Percentiles rank a stretch among this genome's conserved stretches.
Conservation (phyloP, 148 eudicot species). For the Linanthus parryae region DNA sequence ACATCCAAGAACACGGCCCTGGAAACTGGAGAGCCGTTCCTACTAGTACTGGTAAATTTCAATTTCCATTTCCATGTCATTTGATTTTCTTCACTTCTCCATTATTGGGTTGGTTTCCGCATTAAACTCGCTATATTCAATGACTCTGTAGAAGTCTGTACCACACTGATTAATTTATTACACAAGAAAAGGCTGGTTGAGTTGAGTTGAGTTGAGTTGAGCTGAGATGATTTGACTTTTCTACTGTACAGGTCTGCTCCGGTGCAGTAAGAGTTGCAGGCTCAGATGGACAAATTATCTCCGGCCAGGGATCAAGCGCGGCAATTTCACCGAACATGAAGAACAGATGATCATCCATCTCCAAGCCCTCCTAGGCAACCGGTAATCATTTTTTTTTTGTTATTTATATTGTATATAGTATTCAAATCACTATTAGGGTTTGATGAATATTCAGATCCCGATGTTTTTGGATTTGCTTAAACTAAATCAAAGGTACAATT, state of each 20-base stretch:
- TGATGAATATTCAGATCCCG: too few species aligned
- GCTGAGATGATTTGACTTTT: not conserved
- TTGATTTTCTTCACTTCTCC: conserved; percentile 1
- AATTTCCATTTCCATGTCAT: not conserved
- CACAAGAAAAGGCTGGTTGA: too few species aligned
- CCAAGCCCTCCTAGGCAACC: conserved; percentile 87
- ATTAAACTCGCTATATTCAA: conserved; percentile 40
- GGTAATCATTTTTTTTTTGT: too few species aligned
- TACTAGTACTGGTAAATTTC: conserved; percentile 55
- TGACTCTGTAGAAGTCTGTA: conserved; percentile 5
- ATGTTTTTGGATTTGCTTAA: not conserved
- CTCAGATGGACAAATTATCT: conserved; percentile 92
- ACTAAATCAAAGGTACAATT: not conserved
- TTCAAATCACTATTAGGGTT: too few species aligned
- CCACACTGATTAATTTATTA: too few species aligned
- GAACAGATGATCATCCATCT: conserved; percentile 90
- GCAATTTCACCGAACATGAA: conserved; percentile 71
- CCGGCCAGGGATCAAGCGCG: conserved; percentile 84
- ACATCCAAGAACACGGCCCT: conserved; percentile 85
- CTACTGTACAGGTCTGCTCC: conserved; percentile 62
- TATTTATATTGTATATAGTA: too few species aligned
- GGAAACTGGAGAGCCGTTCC: conserved; percentile 96
- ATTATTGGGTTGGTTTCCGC: conserved; percentile 30
- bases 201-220: too few species aligned
- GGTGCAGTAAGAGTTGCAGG: conserved; percentile 94